These are phyloP conservation scores for Arabidopsis suecica DNA, from an alignment of 345 rosid genomes.

Conservation along the genomic window DNA sequence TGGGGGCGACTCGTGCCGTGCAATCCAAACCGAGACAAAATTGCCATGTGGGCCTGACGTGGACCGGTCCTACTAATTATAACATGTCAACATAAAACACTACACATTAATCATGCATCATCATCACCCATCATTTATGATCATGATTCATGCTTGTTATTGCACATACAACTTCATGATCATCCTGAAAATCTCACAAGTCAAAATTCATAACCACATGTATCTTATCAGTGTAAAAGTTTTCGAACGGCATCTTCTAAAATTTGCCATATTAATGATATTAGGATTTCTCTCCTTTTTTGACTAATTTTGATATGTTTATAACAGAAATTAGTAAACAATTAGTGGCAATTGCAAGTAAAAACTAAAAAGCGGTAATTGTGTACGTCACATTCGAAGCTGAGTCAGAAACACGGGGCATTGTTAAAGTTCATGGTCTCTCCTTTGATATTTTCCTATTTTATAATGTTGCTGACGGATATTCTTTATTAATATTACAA, in stretches of 20 bases:
- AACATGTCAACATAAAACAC: constrained; percentile 28
- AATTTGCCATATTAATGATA: background rate
- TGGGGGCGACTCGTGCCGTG: constrained; percentile 39
- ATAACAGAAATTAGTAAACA: constrained; percentile 1
- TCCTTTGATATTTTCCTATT: constrained; percentile 18
- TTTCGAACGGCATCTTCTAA: background rate
- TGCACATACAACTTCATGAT: background rate
- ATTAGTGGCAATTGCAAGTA: background rate
- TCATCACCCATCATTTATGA: constrained; percentile 12
- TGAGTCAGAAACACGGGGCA: constrained; percentile 45
- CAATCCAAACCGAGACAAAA: constrained; percentile 27
- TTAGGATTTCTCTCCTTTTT: background rate
- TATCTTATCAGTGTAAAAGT: constrained; percentile 3
- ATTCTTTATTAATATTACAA: background rate
- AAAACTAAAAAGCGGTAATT: background rate
- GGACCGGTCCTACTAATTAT: constrained; percentile 40
- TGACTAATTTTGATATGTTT: background rate
- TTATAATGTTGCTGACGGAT: constrained; percentile 35
- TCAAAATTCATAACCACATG: constrained; percentile 7
- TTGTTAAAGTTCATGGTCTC: constrained; percentile 30
- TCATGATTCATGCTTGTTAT: constrained; percentile 23
- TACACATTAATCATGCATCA: constrained; percentile 21
- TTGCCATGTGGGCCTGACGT: constrained; percentile 45
- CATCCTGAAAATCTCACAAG: background rate
- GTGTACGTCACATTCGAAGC: constrained; percentile 39